Base-by-base conservation (phyloP, 106 monocot species). In the Dendrobium chrysotoxum region DNA sequence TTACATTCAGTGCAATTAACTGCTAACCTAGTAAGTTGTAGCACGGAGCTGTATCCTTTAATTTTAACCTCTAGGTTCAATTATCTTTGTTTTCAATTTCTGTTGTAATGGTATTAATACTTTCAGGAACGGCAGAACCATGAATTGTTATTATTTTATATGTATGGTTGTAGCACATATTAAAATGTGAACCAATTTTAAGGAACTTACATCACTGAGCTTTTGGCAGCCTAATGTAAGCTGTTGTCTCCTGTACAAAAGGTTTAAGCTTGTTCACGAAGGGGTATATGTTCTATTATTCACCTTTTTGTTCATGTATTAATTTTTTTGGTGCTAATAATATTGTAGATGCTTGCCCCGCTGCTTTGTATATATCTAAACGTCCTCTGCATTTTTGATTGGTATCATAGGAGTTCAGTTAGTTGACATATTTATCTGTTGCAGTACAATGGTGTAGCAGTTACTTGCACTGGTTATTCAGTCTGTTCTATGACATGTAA, bases 21-120 rank as follows among this genome's bases (percentile, higher is more conserved):
- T 76, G 76, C 76, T 17, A 76, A 46, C 15, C 12, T 75, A 47
- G 16, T 40, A 72, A 72, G 15, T 20, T 76, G 20, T 75, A 44
- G 9, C 44, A 8, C 1, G 7, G 21, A 2, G 4, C 44, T 75
- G 5, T 42, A 21, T 44, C n/a, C 1, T 45, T 47, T 76, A 9
- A 76, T 4, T 39, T 17, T 72, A 40, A 72, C 25, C 15, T 72
- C 72, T 72, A 39, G 13, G 15, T 72, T 72, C 16, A 39, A 72
- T 15, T 20, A 67, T 55, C 72, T 35, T 72, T 17, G 5, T 20
- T 18, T 72, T 72, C 30, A 67, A 67, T 26, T 25, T 67, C 28
- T 67, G 28, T 9, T 28, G 66, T 67, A 67, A 67, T 10, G 9
- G 28, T 7, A 25, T 26, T 67, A 67, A 12, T 67, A 26, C 17